These are phyloP conservation scores for Centrapalus pauciflorus DNA, from an alignment of 129 eudicot genomes.

Conservation along the genomic window DNA sequence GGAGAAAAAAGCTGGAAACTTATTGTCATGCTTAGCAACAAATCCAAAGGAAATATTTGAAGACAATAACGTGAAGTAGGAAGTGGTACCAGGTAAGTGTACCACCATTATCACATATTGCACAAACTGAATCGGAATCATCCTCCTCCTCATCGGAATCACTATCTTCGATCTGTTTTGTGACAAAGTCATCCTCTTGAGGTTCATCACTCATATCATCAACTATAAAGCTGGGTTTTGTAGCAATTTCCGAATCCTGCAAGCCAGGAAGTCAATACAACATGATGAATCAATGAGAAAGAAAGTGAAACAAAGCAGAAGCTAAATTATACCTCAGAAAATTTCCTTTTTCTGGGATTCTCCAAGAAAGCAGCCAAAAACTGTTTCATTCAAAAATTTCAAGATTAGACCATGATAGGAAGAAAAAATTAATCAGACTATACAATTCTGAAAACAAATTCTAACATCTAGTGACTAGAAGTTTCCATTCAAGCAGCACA, in stretches of 20 bases:
- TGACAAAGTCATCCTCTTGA: conserved; percentile 38
- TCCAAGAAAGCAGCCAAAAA: conserved; percentile 49
- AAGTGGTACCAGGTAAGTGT: conserved; percentile 41
- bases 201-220: conserved; percentile 37
- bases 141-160: conserved; percentile 58
- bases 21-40: neutral
- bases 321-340: conserved; percentile 40
- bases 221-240: conserved; percentile 44
- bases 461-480: neutral
- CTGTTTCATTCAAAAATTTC: conserved; percentile 33
- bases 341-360: conserved; percentile 49
- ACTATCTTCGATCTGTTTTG: conserved; percentile 37
- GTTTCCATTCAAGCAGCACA: neutral
- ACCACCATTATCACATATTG: conserved; percentile 90
- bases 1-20: neutral
- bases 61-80: too few relatives aligned
- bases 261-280: conserved; percentile 12
- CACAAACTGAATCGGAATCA: conserved; percentile 65
- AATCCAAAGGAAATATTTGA: too few relatives aligned
- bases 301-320: conserved; percentile 11
- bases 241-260: conserved; percentile 39
- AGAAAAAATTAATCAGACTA: neutral
- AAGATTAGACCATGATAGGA: conserved; percentile 1
- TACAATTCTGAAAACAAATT: neutral
- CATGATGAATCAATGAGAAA: conserved; percentile 1